Evolutionary conservation across 345 rosid species (phyloP), one percentile per base, ranked within the genome.

Genomic region (Populus davidiana): DNA sequence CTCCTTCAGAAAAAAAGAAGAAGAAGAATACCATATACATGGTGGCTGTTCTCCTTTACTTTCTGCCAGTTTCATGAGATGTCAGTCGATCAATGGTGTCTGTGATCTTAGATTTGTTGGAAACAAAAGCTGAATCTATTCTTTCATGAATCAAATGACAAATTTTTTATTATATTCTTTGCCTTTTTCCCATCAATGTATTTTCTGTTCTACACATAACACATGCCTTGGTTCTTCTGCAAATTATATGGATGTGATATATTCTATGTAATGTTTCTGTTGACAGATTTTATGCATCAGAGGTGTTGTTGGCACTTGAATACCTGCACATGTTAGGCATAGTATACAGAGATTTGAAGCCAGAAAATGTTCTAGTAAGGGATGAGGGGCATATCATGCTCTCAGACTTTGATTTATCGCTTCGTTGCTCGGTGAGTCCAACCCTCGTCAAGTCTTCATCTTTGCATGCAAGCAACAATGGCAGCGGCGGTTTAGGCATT

Each of bases 261-360:
- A 10, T 71, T 35, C 23, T 73, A 10, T 27, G 21, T 29, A 20
- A 5, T 17, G 5, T 41, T 43, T 16, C 49, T 69, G 49, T 69
- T 36, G 12, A 67, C 88, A 92, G 98, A 86, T 90, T 94, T 78
- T 94, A 81, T 84, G 97, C 98, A 65, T 91, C 95, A 29, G 98
- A 94, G 84, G 94, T 94, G 82, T 73, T 94, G 56, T 79, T 94
- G 75, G 98, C 98, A 12, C 90, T 94, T 23, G 97, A 93, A 83
- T 94, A 94, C 67, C 83, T 94, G 44, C 98, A 93, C 88, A 94
- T 94, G 98, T 88, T 93, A 54, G 98, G 98, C 31, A 89, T 94
- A 13, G 98, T 94, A 2, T 94, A 94, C 77, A 88, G 97, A 68
- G 98, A 94, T 69, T 81, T 91, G 78, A 94, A 94, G 83, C 98